phyloP scores from a whole-genome alignment of 2,329 filamentous ascomycete species.

The Alternaria viburni region DNA sequence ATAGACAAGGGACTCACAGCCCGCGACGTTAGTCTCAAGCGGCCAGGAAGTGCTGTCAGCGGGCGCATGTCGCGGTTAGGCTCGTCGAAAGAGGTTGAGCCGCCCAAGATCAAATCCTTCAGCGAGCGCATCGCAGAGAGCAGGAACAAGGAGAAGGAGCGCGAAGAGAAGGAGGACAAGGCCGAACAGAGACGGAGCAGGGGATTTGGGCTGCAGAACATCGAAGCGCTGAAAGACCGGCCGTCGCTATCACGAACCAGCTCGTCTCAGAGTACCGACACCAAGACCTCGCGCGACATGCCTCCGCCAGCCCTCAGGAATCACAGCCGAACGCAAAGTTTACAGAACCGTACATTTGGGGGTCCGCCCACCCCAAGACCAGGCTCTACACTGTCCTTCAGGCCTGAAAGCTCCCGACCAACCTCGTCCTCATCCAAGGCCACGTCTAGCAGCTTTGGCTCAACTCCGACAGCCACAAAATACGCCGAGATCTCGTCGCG shows the following conservation, averaged over 20 bases:
- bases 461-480: constrained; percentile 30
- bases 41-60: constrained; percentile 43
- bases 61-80: constrained; percentile 46
- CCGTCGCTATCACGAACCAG: constrained; percentile 32
- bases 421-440: constrained; percentile 30
- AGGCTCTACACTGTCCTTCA: constrained; percentile 29
- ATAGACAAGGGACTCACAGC: constrained; percentile 88
- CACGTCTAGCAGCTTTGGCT: constrained; percentile 27
- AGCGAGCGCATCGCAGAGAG: constrained; percentile 84
- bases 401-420: constrained; percentile 25
- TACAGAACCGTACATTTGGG: background rate
- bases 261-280: constrained; percentile 34
- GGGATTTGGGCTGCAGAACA: constrained; percentile 47
- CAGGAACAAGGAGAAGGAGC: constrained; percentile 52
- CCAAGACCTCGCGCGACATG: constrained; percentile 27
- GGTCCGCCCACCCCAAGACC: constrained; percentile 21
- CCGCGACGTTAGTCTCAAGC: constrained; percentile 82
- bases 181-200: constrained; percentile 52
- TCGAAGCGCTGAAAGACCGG: constrained; percentile 33
- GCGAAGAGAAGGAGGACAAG: constrained; percentile 53
- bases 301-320: constrained; percentile 17
- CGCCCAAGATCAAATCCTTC: constrained; percentile 65
- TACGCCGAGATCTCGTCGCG: constrained; percentile 40
- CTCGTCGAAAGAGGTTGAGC: constrained; percentile 43
- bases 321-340: constrained; percentile 25